Evolutionary conservation across 2,329 filamentous ascomycete genomes (phyloP).

Genomic region (Zasmidium citrigriseum): DNA sequence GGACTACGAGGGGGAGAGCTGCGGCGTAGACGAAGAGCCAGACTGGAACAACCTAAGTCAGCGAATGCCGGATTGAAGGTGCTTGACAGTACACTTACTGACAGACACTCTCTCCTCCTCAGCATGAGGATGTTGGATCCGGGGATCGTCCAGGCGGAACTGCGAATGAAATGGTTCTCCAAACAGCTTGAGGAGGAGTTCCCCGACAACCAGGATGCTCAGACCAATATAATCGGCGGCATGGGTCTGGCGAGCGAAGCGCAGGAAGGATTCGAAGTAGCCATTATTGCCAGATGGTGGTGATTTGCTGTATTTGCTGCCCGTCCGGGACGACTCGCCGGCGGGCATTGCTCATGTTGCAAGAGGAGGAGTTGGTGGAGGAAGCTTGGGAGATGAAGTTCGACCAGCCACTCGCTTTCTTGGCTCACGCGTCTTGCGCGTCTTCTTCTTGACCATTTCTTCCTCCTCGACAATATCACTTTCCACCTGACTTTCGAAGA

Average conservation of each 20-base stretch:
- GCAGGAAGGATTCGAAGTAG: constrained; percentile 15
- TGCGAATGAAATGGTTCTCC: constrained; percentile 89
- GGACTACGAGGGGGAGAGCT: constrained; percentile 66
- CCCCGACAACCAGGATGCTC: constrained; percentile 66
- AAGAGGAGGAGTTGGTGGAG: background rate
- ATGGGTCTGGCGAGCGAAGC: constrained; percentile 67
- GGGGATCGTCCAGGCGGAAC: constrained; percentile 83
- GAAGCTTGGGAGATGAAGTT: background rate
- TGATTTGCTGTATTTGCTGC: background rate
- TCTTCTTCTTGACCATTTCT: background rate
- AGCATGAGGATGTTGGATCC: constrained; percentile 85
- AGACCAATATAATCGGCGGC: constrained; percentile 86
- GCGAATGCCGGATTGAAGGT: background rate
- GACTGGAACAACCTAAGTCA: constrained; percentile 39
- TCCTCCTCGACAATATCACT: background rate
- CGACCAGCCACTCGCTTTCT: background rate
- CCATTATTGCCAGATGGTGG: background rate
- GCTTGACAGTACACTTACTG: constrained; percentile 48
- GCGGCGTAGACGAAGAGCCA: constrained; percentile 81
- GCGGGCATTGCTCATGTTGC: constrained; percentile 3
- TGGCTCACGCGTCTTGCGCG: background rate
- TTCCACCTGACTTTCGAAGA: too few species aligned
- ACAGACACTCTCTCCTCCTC: constrained; percentile 80
- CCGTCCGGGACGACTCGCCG: constrained; percentile 4
- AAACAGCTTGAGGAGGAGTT: constrained; percentile 63